Base-by-base conservation (phyloP, 2,329 filamentous ascomycete genomes). In the Phialocephala sp. region DNA sequence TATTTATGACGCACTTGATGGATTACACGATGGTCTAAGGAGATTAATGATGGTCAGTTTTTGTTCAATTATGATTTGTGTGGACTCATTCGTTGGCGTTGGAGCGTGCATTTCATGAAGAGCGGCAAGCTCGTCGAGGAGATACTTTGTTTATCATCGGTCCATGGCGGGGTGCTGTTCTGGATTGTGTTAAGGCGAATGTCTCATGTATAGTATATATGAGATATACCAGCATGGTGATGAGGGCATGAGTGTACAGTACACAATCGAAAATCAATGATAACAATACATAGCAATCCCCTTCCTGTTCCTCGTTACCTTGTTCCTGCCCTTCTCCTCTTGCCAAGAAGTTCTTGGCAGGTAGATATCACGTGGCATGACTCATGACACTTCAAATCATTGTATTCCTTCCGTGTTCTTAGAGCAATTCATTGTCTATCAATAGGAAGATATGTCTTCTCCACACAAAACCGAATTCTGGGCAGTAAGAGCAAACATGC, bases 41-140 rank as follows among this genome's bases (percentile, higher is more conserved):
- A 47, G 43, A 47, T n/a, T 47, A 15, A 15, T 47, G 43, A 47
- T 47, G 8, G 24, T 22, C n/a, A n/a, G n/a, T 54, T 32, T 8
- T 54, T 14, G 9, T 54, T 35, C 4, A 24, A 32, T 54, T 32
- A 54, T 24, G 50, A 32, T 18, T 35, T 54, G 8, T 32, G 50
- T 54, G 50, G 15, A 32, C n/a, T 54, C 24, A 54, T 54, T 32
- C 5, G n/a, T n/a, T 22, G 55, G 55, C 55, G 55, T 58, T 58
- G 55, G 55, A 58, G 55, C 55, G 18, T 58, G 55, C 35, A 58
- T 58, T 58, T 57, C 15, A 12, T 18, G 22, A 56, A 35, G 22
- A 27, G 6, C 12, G 22, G 14, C 50, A 15, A 54, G 24, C 50
- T 27, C 8, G 32, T 22, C n/a, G 43, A 18, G 20, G 50, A n/a